Percentiles rank a stretch among this genome's conserved stretches.
phyloP scores from a whole-genome alignment of 2,329 filamentous ascomycete genomes.

The Didymella keratinophila region DNA sequence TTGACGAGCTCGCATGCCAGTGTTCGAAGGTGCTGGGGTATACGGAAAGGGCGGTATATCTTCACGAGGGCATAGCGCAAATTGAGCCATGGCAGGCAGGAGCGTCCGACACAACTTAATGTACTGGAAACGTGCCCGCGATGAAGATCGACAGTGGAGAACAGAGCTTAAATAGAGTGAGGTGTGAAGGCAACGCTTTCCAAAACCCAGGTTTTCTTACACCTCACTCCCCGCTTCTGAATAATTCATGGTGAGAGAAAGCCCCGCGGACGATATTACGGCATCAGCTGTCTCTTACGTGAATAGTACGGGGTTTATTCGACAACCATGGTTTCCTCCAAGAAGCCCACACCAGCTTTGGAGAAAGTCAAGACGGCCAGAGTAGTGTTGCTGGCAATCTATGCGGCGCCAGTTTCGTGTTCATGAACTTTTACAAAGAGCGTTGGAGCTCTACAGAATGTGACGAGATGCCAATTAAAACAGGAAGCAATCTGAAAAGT shows the following conservation, averaged over 20 bases:
- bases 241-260: background rate
- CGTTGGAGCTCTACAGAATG: too few species aligned
- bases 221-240: background rate
- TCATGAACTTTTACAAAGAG: too few species aligned
- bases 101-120: background rate
- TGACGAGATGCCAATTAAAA: too few species aligned
- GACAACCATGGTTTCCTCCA: too few species aligned
- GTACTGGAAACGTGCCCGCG: background rate
- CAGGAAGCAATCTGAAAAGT: too few species aligned
- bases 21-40: background rate
- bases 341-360: too few species aligned
- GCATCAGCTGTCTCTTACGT: too few species aligned
- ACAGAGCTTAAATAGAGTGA: background rate
- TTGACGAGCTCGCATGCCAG: background rate
- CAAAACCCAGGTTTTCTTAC: too few species aligned
- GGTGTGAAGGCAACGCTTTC: background rate
- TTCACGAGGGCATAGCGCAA: constrained; percentile 3
- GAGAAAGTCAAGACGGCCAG: too few species aligned
- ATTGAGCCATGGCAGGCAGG: constrained; percentile 14
- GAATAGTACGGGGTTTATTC: too few species aligned
- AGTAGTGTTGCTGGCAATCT: too few species aligned
- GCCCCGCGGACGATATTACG: background rate
- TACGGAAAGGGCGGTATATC: background rate
- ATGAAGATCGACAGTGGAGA: background rate
- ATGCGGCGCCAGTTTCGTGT: too few species aligned